Evolutionary conservation across 305 asterid species (phyloP).

Genomic region (Solanum hybrid): DNA sequence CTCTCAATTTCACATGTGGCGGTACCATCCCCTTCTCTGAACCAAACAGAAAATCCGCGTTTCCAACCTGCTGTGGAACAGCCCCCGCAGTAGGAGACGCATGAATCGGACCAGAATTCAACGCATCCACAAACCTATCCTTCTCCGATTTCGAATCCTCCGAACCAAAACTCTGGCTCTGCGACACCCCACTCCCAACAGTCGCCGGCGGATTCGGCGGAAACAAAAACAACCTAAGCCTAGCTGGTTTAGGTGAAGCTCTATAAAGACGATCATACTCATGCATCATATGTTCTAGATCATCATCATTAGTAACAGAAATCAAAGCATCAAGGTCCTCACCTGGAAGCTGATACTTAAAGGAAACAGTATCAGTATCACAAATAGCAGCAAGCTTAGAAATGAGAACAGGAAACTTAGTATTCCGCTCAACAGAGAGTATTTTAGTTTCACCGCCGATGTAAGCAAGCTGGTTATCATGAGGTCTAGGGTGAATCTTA

Average conservation of each 20-base stretch:
- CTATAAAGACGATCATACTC: constrained; percentile 73
- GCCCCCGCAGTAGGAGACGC: constrained; percentile 29
- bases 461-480: constrained; percentile 66
- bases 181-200: constrained; percentile 12
- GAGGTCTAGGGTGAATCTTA: constrained; percentile 73
- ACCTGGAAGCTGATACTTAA: constrained; percentile 91
- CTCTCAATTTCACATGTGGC: constrained; percentile 17
- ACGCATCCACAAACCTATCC: constrained; percentile 85
- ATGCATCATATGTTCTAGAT: constrained; percentile 87
- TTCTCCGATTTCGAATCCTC: constrained; percentile 75
- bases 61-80: constrained; percentile 18
- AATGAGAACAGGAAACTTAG: constrained; percentile 33
- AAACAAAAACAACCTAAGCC: constrained; percentile 68
- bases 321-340: constrained; percentile 94
- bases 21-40: constrained; percentile 55
- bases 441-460: constrained; percentile 85
- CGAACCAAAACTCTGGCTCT: constrained; percentile 57
- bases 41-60: constrained; percentile 69
- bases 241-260: constrained; percentile 64
- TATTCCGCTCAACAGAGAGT: constrained; percentile 55
- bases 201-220: constrained; percentile 27
- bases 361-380: constrained; percentile 49
- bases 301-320: constrained; percentile 81
- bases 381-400: constrained; percentile 44
- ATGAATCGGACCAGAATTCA: constrained; percentile 66